These are phyloP conservation scores for Saccharomyces mikatae DNA, from an alignment of 805 yeast species.

Conservation along the genomic window DNA sequence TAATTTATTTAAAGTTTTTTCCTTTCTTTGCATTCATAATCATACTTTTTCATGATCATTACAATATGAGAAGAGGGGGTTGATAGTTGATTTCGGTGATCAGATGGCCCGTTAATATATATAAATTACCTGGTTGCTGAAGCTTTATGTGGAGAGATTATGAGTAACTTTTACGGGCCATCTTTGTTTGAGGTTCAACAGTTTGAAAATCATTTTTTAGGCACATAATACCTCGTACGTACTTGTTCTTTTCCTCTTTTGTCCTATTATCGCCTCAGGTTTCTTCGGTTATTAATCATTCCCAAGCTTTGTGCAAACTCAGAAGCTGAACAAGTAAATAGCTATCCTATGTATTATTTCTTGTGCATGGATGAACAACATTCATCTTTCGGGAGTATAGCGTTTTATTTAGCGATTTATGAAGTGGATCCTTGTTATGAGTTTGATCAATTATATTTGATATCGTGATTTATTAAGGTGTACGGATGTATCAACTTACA, in stretches of 20 bases:
- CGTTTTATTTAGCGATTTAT: background rate
- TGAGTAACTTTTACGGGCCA: background rate
- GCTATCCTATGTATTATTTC: too few relatives aligned
- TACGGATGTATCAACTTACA: background rate
- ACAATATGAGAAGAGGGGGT: background rate
- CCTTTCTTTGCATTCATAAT: background rate
- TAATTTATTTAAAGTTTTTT: background rate
- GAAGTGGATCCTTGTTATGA: background rate
- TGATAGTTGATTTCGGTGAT: background rate
- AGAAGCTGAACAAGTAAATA: background rate
- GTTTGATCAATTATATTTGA: background rate
- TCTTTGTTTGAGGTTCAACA: background rate
- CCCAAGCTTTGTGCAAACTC: background rate
- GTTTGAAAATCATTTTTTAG: too few relatives aligned
- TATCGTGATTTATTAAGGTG: background rate
- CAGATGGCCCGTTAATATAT: background rate
- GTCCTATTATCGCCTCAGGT: too few relatives aligned
- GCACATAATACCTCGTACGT: background rate
- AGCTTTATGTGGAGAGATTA: background rate
- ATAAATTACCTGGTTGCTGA: background rate
- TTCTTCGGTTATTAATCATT: background rate
- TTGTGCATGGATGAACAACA: too few relatives aligned
- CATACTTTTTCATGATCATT: background rate
- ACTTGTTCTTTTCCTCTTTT: background rate
- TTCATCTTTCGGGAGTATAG: background rate